Percentiles rank a stretch among this genome's conserved stretches.
These are phyloP conservation scores for Oryza australiensis DNA, from an alignment of 176 grass and related monocot genomes.

Conservation along the genomic window DNA sequence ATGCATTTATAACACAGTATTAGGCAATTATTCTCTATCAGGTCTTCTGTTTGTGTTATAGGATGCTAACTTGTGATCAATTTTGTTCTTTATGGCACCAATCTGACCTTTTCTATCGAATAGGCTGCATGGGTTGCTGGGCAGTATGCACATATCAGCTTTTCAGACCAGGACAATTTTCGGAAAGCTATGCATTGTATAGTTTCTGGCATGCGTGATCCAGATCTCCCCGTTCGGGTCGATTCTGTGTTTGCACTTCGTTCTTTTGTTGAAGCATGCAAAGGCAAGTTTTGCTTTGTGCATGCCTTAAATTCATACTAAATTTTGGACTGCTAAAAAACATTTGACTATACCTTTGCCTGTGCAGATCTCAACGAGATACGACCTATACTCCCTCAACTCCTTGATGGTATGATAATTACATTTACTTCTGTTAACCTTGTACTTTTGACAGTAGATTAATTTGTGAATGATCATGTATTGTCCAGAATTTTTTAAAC, in stretches of 20 bases:
- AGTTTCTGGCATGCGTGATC: conserved; percentile 69
- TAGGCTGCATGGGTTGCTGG: conserved; percentile 98
- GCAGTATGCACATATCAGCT: conserved; percentile 92
- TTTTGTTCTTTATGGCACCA: conserved; percentile 5
- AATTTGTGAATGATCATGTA: conserved; percentile 7
- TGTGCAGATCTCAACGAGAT: conserved; percentile 85
- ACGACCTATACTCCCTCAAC: conserved; percentile 77
- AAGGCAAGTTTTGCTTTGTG: conserved; percentile 47
- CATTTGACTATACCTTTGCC: conserved; percentile 11
- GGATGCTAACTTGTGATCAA: not conserved
- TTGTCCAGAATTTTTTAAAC: conserved; percentile 81
- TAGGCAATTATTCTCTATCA: conserved; percentile 14
- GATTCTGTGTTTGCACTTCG: conserved; percentile 97
- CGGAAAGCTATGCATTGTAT: conserved; percentile 66
- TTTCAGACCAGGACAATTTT: conserved; percentile 64
- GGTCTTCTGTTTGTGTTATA: conserved; percentile 3
- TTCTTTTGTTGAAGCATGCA: conserved; percentile 90
- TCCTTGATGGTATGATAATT: conserved; percentile 79
- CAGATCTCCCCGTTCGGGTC: conserved; percentile 84
- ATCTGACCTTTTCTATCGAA: conserved; percentile 36
- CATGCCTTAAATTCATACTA: not conserved
- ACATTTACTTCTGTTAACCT: not conserved
- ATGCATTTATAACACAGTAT: not conserved
- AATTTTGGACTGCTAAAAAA: not conserved
- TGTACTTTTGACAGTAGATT: conserved; percentile 11